phyloP scores from a whole-genome alignment of 768 basidiomycete species.

The Pleurotus pulmonarius region DNA sequence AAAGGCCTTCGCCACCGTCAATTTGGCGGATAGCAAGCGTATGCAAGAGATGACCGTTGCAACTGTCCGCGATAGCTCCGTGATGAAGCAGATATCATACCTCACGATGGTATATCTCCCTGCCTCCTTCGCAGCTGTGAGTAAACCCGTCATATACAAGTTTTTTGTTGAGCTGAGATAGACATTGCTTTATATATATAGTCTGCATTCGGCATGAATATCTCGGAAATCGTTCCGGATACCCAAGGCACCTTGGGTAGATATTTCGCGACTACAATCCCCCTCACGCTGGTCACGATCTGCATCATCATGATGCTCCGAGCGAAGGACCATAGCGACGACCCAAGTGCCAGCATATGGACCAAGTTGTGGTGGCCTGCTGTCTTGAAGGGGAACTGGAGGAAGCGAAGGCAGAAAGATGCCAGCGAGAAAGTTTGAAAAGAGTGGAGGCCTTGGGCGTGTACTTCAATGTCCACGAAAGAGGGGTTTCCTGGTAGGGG shows the following conservation, averaged over 20 bases:
- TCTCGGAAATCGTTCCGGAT: conserved; percentile 15
- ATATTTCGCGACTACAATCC: conserved; percentile 40
- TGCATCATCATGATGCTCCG: conserved; percentile 58
- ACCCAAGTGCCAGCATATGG: background rate
- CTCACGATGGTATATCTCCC: conserved; percentile 49
- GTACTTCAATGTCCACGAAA: too few relatives aligned
- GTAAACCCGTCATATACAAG: background rate
- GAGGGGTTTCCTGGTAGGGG: too few relatives aligned
- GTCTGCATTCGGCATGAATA: conserved; percentile 38
- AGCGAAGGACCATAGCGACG: conserved; percentile 20
- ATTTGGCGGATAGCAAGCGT: conserved; percentile 41
- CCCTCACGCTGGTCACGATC: conserved; percentile 45
- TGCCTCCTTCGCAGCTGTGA: conserved; percentile 31
- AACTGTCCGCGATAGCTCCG: conserved; percentile 26
- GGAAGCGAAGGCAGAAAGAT: background rate
- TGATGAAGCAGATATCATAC: conserved; percentile 40
- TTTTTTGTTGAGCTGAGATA: too few relatives aligned
- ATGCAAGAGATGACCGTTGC: conserved; percentile 40
- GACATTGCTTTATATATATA: conserved; percentile 5
- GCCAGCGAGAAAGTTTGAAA: background rate
- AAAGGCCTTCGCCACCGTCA: conserved; percentile 44
- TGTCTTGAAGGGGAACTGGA: background rate
- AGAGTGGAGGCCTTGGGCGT: background rate
- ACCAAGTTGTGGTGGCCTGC: conserved; percentile 6
- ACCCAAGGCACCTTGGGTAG: conserved; percentile 34